Evolutionary conservation across 805 yeast species (phyloP).

Genomic region (Zygotorulaspora chibaensis): DNA sequence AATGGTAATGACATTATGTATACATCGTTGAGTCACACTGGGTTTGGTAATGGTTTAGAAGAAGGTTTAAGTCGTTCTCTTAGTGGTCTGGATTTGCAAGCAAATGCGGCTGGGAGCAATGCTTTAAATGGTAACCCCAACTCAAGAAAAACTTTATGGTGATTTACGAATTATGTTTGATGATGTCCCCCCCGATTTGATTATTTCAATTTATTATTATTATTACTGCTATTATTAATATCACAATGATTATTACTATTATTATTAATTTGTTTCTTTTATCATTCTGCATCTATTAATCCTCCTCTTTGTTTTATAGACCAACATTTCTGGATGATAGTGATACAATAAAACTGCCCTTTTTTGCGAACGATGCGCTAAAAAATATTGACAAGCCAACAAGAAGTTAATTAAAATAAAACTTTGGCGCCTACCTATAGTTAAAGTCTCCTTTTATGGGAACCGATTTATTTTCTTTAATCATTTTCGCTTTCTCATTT

Average conservation of each 20-base stretch:
- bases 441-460: too few species aligned
- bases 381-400: too few species aligned
- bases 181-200: constrained; percentile 1
- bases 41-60: constrained; percentile 23
- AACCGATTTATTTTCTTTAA: neutral
- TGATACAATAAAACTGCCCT: too few species aligned
- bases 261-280: neutral
- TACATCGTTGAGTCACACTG: constrained; percentile 15
- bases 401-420: too few species aligned
- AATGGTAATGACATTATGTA: constrained; percentile 22
- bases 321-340: too few species aligned
- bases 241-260: neutral
- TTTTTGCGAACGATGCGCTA: too few species aligned
- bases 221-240: neutral
- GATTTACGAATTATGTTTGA: constrained; percentile 2
- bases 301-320: neutral
- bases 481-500: neutral
- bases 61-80: constrained; percentile 33
- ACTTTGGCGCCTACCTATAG: too few species aligned
- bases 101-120: constrained; percentile 8
- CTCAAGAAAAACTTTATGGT: constrained; percentile 15
- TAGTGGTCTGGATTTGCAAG: constrained; percentile 32
- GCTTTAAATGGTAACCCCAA: constrained; percentile 9
- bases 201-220: neutral
- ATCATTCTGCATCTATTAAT: neutral